These are phyloP conservation scores for Amanita molliuscula DNA, from an alignment of 768 basidiomycete species.

Conservation along the genomic window DNA sequence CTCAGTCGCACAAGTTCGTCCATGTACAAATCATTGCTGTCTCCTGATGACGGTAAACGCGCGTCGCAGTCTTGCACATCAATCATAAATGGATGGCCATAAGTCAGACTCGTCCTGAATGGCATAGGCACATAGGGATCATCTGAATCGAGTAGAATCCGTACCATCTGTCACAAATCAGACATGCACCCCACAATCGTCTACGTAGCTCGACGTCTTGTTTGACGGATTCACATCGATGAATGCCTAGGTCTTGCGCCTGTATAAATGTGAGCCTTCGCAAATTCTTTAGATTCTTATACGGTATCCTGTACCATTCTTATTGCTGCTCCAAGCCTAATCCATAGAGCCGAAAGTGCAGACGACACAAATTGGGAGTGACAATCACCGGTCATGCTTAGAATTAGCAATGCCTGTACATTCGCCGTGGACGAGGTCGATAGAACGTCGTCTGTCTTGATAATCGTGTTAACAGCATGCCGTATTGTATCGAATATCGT, in stretches of 20 bases:
- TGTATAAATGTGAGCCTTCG: slow-evolving; percentile 18
- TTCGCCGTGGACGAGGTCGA: slow-evolving; percentile 80
- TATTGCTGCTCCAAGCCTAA: slow-evolving; percentile 80
- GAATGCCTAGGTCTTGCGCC: slow-evolving; percentile 96
- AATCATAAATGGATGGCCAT: slow-evolving; percentile 93
- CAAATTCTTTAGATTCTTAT: background rate
- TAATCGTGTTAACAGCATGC: slow-evolving; percentile 74
- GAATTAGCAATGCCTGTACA: slow-evolving; percentile 77
- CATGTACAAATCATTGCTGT: slow-evolving; percentile 70
- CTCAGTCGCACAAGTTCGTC: slow-evolving; percentile 88
- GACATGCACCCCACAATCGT: slow-evolving; percentile 89
- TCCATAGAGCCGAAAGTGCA: slow-evolving; percentile 79
- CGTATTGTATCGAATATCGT: slow-evolving; percentile 86
- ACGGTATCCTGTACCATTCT: slow-evolving; percentile 58
- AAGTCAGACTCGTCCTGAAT: slow-evolving; percentile 72
- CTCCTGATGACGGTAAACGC: slow-evolving; percentile 82
- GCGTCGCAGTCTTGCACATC: slow-evolving; percentile 96
- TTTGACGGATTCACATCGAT: slow-evolving; percentile 82
- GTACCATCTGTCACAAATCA: slow-evolving; percentile 91
- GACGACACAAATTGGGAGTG: slow-evolving; percentile 86
- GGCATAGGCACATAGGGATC: background rate
- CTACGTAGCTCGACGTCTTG: slow-evolving; percentile 80
- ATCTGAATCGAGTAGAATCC: slow-evolving; percentile 11
- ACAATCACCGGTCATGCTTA: slow-evolving; percentile 82
- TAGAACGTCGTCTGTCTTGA: slow-evolving; percentile 86